Evolutionary conservation across 495 filamentous ascomycete genomes (phyloP).

Genomic region (Evansstolkia leycettana): DNA sequence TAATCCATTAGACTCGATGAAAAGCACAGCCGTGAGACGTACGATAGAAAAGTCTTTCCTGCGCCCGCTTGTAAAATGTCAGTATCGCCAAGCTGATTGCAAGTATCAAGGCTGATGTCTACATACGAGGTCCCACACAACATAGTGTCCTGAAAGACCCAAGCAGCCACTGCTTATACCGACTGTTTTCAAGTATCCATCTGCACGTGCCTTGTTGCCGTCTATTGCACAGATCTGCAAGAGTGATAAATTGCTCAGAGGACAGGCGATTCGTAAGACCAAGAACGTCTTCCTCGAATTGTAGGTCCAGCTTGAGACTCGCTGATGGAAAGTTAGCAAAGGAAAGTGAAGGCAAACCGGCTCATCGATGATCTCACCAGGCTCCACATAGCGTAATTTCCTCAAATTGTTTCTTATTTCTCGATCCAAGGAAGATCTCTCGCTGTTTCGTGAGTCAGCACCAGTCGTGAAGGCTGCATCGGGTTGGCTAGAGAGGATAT

Average conservation of each 20-base stretch:
- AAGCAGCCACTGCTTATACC: slow-evolving; percentile 16
- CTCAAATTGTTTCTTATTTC: slow-evolving; percentile 8
- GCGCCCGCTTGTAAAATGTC: slow-evolving; percentile 14
- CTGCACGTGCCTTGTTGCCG: slow-evolving; percentile 15
- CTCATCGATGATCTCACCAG: too few relatives aligned
- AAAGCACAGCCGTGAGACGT: too few relatives aligned
- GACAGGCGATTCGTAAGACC: slow-evolving; percentile 9
- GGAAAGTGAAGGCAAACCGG: too few relatives aligned
- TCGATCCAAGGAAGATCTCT: slow-evolving; percentile 9
- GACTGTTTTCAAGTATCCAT: slow-evolving; percentile 18
- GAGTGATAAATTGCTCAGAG: slow-evolving; percentile 12
- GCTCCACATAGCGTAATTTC: slow-evolving; percentile 10
- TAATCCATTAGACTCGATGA: too few relatives aligned
- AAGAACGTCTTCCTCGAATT: slow-evolving; percentile 11
- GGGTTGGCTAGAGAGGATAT: too few relatives aligned
- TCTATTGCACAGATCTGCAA: slow-evolving; percentile 20
- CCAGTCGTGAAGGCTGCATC: too few relatives aligned
- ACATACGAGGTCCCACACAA: slow-evolving; percentile 19
- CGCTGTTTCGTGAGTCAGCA: too few relatives aligned
- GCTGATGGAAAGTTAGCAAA: not conserved
- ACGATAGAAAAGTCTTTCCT: slow-evolving; percentile 26
- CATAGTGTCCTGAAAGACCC: slow-evolving; percentile 17
- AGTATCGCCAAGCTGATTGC: not conserved
- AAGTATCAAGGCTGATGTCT: not conserved
- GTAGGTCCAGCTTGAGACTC: slow-evolving; percentile 4